Base-by-base conservation (phyloP, 495 filamentous ascomycete genomes). In the Xylaria bambusicola region DNA sequence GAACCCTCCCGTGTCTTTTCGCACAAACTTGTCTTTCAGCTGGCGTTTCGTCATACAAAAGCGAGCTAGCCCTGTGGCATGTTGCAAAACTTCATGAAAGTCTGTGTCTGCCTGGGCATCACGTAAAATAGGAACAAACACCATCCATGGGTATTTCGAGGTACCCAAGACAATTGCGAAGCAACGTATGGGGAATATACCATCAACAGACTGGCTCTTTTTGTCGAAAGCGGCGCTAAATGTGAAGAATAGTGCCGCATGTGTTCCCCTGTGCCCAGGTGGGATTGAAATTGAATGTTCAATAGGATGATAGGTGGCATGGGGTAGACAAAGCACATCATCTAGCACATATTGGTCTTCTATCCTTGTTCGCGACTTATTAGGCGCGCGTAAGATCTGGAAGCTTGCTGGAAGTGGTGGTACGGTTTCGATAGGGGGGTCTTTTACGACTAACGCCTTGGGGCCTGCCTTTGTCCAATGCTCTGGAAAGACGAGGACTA, bases 11-110 rank as follows among this genome's bases (percentile, higher is more conserved):
- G 41, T 38, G 8, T 50, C 31, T 15, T 29, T 26, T 21, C 6
- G 21, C 5, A 12, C 6, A 20, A 58, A 21, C 17, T 20, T 48
- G 3, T 58, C 55, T 31, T 50, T 58, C 13, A 58, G 55, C 33
- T 49, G 55, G 15, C 9, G 29, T 29, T 42, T 33, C 29, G 55
- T 58, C 55, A 58, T 58, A 23, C 55, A 40, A 13, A n/a, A 48
- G 0, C 1, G 8, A 46, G 17, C 20, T 20, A 54, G 20, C 18
- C 31, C 52, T 9, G 23, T 33, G 18, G 36, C 6, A n/a, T 23
- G 15, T 13, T 8, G 27, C 1, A 42, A n/a, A 0, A 42, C 31
- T 44, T 20, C 15, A 54, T 54, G 40, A 17, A 54, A 44, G 29
- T 56, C 41, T 21, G 26, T 41, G 15, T 56, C 53, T 6, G 26